Conservation (phyloP, 306 rosid species). For the Cicer judaicum region DNA sequence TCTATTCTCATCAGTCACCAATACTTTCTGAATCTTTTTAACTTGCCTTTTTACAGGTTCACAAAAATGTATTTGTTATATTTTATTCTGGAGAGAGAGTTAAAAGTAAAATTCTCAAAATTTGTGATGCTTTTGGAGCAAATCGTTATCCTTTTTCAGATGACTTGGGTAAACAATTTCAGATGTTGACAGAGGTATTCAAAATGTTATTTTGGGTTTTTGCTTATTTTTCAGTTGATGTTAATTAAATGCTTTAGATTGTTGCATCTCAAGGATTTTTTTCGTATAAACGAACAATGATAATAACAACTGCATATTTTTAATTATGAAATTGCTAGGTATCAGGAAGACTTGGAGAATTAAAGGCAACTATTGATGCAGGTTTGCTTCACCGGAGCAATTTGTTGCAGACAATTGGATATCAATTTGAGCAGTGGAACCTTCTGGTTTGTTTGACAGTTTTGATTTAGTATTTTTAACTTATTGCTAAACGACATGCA, state of each 20-base stretch:
- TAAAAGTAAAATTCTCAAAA: conserved; percentile 74
- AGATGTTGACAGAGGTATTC: conserved; percentile 71
- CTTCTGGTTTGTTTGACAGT: conserved; percentile 65
- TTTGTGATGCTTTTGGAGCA: conserved; percentile 88
- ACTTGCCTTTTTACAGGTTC: conserved; percentile 57
- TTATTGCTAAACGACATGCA: conserved; percentile 30
- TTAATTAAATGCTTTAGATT: conserved; percentile 31
- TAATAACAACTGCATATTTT: no score
- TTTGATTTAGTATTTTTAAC: conserved; percentile 33
- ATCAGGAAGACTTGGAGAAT: conserved; percentile 74
- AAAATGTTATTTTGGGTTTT: conserved; percentile 5
- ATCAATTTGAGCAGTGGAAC: conserved; percentile 78
- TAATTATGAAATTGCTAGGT: conserved; percentile 54
- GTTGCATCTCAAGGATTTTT: conserved; percentile 24
- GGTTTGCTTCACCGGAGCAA: conserved; percentile 69
- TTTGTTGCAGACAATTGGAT: conserved; percentile 69
- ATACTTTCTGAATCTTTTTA: conserved; percentile 35
- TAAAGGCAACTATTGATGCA: conserved; percentile 77
- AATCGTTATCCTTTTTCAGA: conserved; percentile 85
- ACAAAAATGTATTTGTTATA: conserved; percentile 81
- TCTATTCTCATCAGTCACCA: conserved; percentile 3
- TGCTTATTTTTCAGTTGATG: conserved; percentile 9
- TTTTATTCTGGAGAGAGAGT: conserved; percentile 88
- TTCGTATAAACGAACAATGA: no score
- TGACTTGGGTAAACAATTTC: conserved; percentile 66